Percentiles rank a stretch among this genome's conserved stretches.
Evolutionary conservation across 192 early-diverging fungal genomes (phyloP).

Genomic region (Rhizoclosmatium globosum): DNA sequence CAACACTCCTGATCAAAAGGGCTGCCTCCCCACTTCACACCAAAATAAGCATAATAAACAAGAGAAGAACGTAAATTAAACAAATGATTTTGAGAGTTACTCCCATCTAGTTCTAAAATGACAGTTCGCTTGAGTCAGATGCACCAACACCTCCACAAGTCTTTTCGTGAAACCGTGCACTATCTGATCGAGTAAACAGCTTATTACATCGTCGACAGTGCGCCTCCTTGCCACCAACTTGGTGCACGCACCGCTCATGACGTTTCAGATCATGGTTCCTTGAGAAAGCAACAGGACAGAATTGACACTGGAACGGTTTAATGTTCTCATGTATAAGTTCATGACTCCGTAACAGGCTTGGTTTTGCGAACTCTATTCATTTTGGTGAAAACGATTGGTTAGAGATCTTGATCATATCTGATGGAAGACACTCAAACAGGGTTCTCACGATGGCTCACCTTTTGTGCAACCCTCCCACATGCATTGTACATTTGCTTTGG

Average conservation of each 20-base stretch:
- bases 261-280: constrained; percentile 21
- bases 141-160: neutral
- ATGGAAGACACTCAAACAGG: neutral
- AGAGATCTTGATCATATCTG: neutral
- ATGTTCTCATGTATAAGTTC: neutral
- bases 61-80: too few species aligned
- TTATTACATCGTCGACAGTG: constrained; percentile 2
- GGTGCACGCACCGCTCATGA: constrained; percentile 19
- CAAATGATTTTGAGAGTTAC: too few species aligned
- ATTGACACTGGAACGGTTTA: neutral
- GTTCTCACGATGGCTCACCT: neutral
- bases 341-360: neutral
- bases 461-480: constrained; percentile 11
- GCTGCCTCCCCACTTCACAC: neutral
- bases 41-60: too few species aligned
- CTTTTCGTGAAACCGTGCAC: neutral
- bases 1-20: neutral
- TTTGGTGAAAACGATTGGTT: neutral
- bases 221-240: constrained; percentile 5
- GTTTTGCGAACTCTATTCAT: constrained; percentile 3
- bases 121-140: neutral
- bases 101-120: neutral
- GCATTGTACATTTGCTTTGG: constrained; percentile 8
- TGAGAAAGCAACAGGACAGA: constrained; percentile 13
- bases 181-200: constrained; percentile 18